A percentile compares a stretch with the other conserved stretches of the same genome.
Conservation (phyloP, 257 asterid genomes). For the Fraxinus pennsylvanica region DNA sequence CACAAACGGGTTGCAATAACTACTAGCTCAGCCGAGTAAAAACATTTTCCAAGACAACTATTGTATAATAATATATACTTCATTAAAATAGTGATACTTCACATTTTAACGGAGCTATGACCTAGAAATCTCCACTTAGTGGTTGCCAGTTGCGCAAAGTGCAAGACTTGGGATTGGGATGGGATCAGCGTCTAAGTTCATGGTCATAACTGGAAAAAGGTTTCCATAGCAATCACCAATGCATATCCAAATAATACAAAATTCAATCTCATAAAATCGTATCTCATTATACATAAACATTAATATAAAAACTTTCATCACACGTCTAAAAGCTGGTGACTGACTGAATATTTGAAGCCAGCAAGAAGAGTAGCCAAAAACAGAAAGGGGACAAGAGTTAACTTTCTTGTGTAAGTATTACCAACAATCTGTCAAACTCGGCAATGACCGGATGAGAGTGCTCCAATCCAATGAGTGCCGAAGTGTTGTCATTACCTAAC, state of each 20-base stretch:
- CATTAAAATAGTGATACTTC: not conserved
- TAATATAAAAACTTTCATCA: not conserved
- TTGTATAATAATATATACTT: conserved; percentile 1
- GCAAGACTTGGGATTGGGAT: not conserved
- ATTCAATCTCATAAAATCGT: conserved; percentile 8
- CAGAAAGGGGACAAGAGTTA: conserved; percentile 16
- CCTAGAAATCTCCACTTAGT: not conserved
- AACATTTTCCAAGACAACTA: not conserved
- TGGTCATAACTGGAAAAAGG: conserved; percentile 15
- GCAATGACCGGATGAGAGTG: conserved; percentile 53
- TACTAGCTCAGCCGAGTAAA: not conserved
- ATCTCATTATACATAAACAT: not conserved
- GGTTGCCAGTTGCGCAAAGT: not conserved
- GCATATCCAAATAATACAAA: not conserved
- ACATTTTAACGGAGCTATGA: not conserved
- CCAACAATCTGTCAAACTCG: conserved; percentile 82
- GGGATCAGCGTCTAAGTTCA: conserved; percentile 13
- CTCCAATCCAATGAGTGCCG: conserved; percentile 52
- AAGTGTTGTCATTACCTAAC: conserved; percentile 45
- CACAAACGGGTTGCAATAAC: conserved; percentile 4
- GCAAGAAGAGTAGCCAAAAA: conserved; percentile 1
- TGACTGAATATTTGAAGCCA: not conserved
- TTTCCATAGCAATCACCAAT: conserved; percentile 6
- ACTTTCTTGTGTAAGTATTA: conserved; percentile 41
- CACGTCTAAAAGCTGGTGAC: conserved; percentile 2